phyloP scores from a whole-genome alignment of 768 basidiomycete genomes.

The Hericium rajendrae region DNA sequence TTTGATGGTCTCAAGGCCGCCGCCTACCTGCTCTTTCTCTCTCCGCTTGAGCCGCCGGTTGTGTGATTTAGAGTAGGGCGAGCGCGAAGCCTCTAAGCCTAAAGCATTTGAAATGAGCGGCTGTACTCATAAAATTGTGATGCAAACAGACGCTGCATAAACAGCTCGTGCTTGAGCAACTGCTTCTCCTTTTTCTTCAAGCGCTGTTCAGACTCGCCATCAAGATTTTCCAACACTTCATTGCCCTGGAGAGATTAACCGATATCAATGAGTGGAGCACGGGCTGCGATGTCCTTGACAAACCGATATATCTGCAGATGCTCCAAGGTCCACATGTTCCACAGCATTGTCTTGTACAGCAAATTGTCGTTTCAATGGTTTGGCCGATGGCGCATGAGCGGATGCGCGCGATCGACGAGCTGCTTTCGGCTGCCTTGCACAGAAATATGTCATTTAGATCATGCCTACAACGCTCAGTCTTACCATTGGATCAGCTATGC shows the following conservation, averaged over 20 bases:
- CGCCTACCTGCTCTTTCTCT: slow-evolving; percentile 34
- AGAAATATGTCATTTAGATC: background rate
- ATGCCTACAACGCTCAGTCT: too few relatives aligned
- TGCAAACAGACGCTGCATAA: slow-evolving; percentile 46
- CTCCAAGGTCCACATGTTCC: slow-evolving; percentile 38
- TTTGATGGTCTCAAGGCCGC: slow-evolving; percentile 27
- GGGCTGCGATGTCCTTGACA: background rate
- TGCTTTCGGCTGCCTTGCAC: slow-evolving; percentile 22
- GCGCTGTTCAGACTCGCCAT: slow-evolving; percentile 17
- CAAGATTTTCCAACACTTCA: slow-evolving; percentile 33
- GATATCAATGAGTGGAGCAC: slow-evolving; percentile 8
- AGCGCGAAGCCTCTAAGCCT: slow-evolving; percentile 41
- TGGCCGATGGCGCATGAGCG: slow-evolving; percentile 43
- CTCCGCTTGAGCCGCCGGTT: slow-evolving; percentile 61
- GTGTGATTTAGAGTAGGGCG: slow-evolving; percentile 67
- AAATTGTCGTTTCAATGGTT: slow-evolving; percentile 37
- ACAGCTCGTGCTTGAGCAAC: slow-evolving; percentile 54
- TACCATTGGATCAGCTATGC: background rate
- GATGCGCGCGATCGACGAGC: slow-evolving; percentile 33
- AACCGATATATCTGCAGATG: slow-evolving; percentile 33
- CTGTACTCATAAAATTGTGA: background rate
- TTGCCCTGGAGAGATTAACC: slow-evolving; percentile 25
- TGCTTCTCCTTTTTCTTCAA: slow-evolving; percentile 62
- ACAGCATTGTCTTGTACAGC: slow-evolving; percentile 40
- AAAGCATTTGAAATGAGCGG: background rate